Evolutionary conservation across 768 basidiomycete genomes (phyloP).

Genomic region (Boletus rufocinnamomeus): DNA sequence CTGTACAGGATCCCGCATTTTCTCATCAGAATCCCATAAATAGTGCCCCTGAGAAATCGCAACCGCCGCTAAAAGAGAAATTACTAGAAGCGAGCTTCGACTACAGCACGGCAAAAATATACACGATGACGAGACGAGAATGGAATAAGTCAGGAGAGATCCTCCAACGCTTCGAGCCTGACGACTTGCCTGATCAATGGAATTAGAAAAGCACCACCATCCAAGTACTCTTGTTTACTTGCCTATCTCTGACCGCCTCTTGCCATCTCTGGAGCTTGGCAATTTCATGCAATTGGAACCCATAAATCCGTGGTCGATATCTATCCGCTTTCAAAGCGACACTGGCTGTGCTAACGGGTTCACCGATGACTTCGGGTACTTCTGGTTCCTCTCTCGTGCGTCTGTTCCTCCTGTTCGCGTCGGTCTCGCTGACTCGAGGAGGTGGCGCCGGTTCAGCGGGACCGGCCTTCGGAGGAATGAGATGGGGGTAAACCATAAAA

Average conservation of each 20-base stretch:
- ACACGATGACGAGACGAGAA: slow-evolving; percentile 1
- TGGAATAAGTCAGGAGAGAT: slow-evolving; percentile 26
- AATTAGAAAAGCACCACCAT: slow-evolving; percentile 8
- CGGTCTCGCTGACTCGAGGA: slow-evolving; percentile 32
- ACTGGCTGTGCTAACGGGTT: slow-evolving; percentile 72
- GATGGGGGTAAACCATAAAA: slow-evolving; percentile 94
- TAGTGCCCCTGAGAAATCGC: neutral
- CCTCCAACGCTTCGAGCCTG: slow-evolving; percentile 51
- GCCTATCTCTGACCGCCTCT: slow-evolving; percentile 88
- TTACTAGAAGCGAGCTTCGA: slow-evolving; percentile 3
- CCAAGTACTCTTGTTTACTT: slow-evolving; percentile 6
- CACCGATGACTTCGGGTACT: slow-evolving; percentile 57
- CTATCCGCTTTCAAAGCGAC: slow-evolving; percentile 89
- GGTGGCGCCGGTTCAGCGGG: slow-evolving; percentile 42
- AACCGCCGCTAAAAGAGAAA: neutral
- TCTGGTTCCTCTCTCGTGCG: slow-evolving; percentile 58
- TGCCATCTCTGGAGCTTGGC: slow-evolving; percentile 96
- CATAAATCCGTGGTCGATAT: slow-evolving; percentile 93
- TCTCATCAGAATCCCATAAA: slow-evolving; percentile 2
- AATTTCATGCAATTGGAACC: slow-evolving; percentile 93
- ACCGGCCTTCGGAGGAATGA: slow-evolving; percentile 81
- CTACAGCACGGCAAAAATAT: slow-evolving; percentile 12
- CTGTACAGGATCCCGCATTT: neutral
- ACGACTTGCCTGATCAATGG: slow-evolving; percentile 44
- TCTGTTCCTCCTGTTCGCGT: slow-evolving; percentile 38